A percentile compares a stretch with the other conserved stretches of the same genome.
These are phyloP conservation scores for Coffea eugenioides DNA, from an alignment of 257 asterid species.

Conservation along the genomic window DNA sequence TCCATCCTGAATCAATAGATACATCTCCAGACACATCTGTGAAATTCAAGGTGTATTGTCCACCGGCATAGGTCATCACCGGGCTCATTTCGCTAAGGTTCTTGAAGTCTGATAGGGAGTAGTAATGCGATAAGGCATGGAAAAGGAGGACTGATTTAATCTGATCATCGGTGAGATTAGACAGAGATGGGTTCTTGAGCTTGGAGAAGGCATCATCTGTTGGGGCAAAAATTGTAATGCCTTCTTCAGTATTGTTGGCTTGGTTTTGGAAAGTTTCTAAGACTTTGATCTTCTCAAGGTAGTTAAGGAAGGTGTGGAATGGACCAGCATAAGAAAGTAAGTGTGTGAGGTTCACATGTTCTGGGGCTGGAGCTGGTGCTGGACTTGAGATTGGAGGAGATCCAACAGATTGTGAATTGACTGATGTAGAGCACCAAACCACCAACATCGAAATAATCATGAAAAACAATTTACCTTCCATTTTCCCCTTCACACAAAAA, in stretches of 20 bases:
- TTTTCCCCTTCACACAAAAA: constrained; percentile 16
- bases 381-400: constrained; percentile 38
- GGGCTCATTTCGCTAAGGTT: constrained; percentile 70
- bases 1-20: constrained; percentile 66
- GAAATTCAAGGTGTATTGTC: constrained; percentile 47
- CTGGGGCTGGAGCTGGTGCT: constrained; percentile 82
- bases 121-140: constrained; percentile 77
- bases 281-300: constrained; percentile 57
- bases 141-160: constrained; percentile 61
- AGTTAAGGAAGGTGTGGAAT: constrained; percentile 62
- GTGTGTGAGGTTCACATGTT: constrained; percentile 58
- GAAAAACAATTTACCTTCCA: constrained; percentile 30
- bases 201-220: constrained; percentile 58
- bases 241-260: constrained; percentile 73
- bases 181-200: constrained; percentile 42
- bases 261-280: constrained; percentile 68
- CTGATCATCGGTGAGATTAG: constrained; percentile 67
- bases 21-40: constrained; percentile 63
- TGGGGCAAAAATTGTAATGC: constrained; percentile 79
- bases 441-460: constrained; percentile 23
- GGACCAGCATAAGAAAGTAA: constrained; percentile 82
- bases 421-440: constrained; percentile 30
- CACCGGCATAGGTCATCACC: constrained; percentile 62
- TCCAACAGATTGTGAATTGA: constrained; percentile 34
- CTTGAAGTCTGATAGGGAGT: constrained; percentile 65